Percentiles rank a stretch among this genome's conserved stretches.
These are phyloP conservation scores for Mrakia blollopis DNA, from an alignment of 768 basidiomycete genomes.

Conservation along the genomic window DNA sequence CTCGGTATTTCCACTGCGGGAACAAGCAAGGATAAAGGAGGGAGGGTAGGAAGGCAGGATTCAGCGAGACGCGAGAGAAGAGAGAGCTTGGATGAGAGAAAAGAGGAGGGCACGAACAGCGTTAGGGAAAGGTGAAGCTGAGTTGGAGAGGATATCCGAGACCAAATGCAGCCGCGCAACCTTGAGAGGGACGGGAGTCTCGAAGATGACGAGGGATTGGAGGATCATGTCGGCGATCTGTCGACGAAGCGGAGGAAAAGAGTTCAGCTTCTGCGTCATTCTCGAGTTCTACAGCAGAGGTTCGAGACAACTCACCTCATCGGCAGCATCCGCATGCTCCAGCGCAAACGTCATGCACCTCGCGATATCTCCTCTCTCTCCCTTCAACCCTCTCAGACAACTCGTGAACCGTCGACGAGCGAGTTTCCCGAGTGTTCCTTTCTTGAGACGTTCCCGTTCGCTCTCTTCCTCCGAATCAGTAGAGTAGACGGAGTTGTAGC, in stretches of 20 bases:
- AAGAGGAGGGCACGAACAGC: neutral
- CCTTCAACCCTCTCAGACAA: slow-evolving; percentile 80
- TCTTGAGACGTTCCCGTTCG: slow-evolving; percentile 73
- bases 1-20: slow-evolving; percentile 77
- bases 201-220: slow-evolving; percentile 76
- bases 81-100: neutral
- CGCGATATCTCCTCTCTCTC: slow-evolving; percentile 82
- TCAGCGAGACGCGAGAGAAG: slow-evolving; percentile 52
- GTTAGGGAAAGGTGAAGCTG: slow-evolving; percentile 43
- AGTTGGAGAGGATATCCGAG: slow-evolving; percentile 97
- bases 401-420: slow-evolving; percentile 81
- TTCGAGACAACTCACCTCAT: slow-evolving; percentile 75
- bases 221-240: slow-evolving; percentile 89
- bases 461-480: slow-evolving; percentile 93
- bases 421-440: slow-evolving; percentile 68
- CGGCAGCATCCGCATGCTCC: slow-evolving; percentile 91
- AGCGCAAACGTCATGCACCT: slow-evolving; percentile 96
- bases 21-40: neutral
- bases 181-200: slow-evolving; percentile 96
- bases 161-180: slow-evolving; percentile 90
- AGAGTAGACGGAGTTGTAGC: slow-evolving; percentile 80
- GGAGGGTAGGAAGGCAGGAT: slow-evolving; percentile 66
- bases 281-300: too few species aligned
- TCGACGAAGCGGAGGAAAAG: neutral
- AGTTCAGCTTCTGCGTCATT: too few species aligned